These are phyloP conservation scores for Gamsiella multidivaricata DNA, from an alignment of 192 early-diverging fungal species.

Conservation along the genomic window DNA sequence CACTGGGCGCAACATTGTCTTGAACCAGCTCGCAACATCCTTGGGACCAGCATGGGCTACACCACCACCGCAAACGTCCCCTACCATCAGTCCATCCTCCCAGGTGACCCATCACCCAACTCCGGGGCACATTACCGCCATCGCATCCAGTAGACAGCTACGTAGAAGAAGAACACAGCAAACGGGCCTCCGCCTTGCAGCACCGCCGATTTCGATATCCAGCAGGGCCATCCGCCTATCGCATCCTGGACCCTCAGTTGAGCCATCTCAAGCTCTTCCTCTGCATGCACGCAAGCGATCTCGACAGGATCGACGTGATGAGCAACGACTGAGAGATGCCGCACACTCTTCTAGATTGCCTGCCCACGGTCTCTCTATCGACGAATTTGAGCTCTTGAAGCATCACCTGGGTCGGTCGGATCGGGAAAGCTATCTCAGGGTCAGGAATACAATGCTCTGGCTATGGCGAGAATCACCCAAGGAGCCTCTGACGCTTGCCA, in stretches of 20 bases:
- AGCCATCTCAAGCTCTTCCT: too few relatives aligned
- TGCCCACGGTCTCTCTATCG: constrained; percentile 28
- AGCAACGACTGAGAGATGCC: constrained; percentile 34
- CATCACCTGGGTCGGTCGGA: constrained; percentile 24
- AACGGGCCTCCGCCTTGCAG: too few relatives aligned
- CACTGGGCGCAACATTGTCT: constrained; percentile 2
- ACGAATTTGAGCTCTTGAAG: constrained; percentile 49
- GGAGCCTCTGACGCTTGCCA: constrained; percentile 21
- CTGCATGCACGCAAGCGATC: constrained; percentile 4
- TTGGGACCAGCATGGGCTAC: constrained; percentile 36
- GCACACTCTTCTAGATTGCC: constrained; percentile 42
- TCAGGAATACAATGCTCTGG: constrained; percentile 45
- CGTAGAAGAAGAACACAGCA: too few relatives aligned
- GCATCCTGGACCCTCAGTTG: too few relatives aligned
- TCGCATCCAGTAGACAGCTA: too few relatives aligned
- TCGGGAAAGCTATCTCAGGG: constrained; percentile 38
- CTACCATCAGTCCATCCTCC: too few relatives aligned
- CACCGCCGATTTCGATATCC: too few relatives aligned
- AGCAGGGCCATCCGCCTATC: too few relatives aligned
- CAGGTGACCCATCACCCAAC: too few relatives aligned
- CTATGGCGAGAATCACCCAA: constrained; percentile 41
- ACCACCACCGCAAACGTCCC: not conserved
- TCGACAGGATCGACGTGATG: constrained; percentile 12
- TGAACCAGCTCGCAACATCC: constrained; percentile 26
- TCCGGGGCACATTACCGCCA: too few relatives aligned